phyloP scores from a whole-genome alignment of 179 eudicot genomes.

The Vitellaria paradoxa region DNA sequence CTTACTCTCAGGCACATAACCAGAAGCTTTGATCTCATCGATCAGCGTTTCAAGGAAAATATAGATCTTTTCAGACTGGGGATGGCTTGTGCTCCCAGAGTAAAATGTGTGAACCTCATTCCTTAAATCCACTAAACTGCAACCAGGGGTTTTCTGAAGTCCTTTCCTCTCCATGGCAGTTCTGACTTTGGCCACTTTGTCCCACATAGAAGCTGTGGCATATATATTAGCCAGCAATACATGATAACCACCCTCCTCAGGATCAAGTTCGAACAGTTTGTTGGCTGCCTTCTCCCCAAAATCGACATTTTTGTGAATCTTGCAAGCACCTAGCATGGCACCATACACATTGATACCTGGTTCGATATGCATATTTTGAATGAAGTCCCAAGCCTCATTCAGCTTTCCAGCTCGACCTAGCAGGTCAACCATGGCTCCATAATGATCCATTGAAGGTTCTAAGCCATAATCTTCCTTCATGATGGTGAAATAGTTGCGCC shows the following conservation, averaged over 20 bases:
- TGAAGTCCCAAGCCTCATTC: conserved; percentile 58
- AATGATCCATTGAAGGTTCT: conserved; percentile 57
- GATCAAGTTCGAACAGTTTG: conserved; percentile 41
- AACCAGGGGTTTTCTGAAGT: conserved; percentile 55
- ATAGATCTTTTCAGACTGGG: conserved; percentile 48
- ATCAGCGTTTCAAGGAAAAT: conserved; percentile 36
- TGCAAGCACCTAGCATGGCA: conserved; percentile 75
- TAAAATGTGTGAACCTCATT: conserved; percentile 57
- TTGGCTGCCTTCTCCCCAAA: conserved; percentile 49
- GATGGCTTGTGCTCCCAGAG: conserved; percentile 63
- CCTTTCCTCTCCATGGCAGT: conserved; percentile 46
- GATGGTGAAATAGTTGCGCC: conserved; percentile 36
- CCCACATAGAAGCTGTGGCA: conserved; percentile 62
- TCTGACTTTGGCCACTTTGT: conserved; percentile 49
- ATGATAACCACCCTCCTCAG: conserved; percentile 63
- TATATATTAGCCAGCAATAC: conserved; percentile 56
- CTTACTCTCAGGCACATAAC: conserved; percentile 52
- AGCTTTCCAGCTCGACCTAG: conserved; percentile 63
- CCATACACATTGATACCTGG: conserved; percentile 54
- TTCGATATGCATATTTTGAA: conserved; percentile 47
- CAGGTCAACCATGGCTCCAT: conserved; percentile 71
- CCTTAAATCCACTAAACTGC: conserved; percentile 47
- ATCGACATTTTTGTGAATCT: conserved; percentile 50
- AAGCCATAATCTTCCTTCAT: conserved; percentile 46
- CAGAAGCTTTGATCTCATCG: conserved; percentile 43